Conservation (phyloP, 164 flowering plant genomes). For the Dillenia suffruticosa region DNA sequence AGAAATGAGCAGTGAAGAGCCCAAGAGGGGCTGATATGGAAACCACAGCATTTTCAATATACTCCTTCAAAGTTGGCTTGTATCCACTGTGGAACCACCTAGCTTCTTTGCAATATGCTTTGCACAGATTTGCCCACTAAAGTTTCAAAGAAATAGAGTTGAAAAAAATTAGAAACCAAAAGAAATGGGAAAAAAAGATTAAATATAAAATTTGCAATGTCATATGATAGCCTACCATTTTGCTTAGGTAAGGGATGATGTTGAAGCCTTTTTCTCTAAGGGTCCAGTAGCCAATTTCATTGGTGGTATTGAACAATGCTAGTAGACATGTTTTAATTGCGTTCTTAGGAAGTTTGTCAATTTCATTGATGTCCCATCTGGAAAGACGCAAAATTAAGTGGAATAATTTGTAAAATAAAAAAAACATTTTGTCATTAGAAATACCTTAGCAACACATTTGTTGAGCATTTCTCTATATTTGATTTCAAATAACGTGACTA, state of each 20-base stretch:
- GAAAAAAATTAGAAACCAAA: neutral
- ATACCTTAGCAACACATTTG: too few relatives aligned
- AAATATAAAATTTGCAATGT: neutral
- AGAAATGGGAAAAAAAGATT: neutral
- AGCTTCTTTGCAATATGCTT: conserved; percentile 47
- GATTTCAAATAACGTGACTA: too few relatives aligned
- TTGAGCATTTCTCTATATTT: too few relatives aligned
- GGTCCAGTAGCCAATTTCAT: conserved; percentile 29
- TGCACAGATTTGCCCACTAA: conserved; percentile 53
- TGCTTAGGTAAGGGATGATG: conserved; percentile 24
- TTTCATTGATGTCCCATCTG: conserved; percentile 47
- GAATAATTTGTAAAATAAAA: neutral
- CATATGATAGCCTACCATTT: conserved; percentile 23
- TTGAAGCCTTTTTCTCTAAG: conserved; percentile 24
- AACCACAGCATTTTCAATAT: conserved; percentile 42
- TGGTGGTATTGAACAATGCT: conserved; percentile 27
- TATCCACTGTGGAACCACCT: conserved; percentile 36
- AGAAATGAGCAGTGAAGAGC: conserved; percentile 23
- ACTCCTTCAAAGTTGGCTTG: conserved; percentile 41
- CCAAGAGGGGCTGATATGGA: conserved; percentile 44
- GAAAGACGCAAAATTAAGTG: neutral
- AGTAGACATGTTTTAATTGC: conserved; percentile 37
- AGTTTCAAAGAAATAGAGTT: neutral
- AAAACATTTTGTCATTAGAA: too few relatives aligned
- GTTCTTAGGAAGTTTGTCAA: conserved; percentile 38